Evolutionary conservation across 176 grass and related monocot genomes (phyloP).

Genomic region (Musa acuminata): DNA sequence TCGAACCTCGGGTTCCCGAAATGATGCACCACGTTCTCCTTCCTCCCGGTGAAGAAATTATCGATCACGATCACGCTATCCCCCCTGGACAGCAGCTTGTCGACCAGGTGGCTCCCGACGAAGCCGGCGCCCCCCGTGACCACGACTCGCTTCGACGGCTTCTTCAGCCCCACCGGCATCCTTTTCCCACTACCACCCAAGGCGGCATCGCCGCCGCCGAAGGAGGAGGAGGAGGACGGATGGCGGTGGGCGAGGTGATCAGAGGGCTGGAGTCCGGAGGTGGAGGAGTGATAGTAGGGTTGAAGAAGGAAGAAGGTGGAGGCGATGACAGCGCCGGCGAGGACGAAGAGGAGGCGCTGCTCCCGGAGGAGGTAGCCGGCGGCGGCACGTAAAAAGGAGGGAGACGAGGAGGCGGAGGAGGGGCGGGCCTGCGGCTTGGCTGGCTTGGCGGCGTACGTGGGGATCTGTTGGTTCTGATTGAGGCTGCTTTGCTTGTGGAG

Average conservation of each 20-base stretch:
- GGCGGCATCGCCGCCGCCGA: constrained; percentile 5
- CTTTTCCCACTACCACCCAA: constrained; percentile 21
- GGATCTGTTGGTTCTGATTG: constrained; percentile 25
- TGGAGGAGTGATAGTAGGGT: background rate
- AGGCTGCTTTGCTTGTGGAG: constrained; percentile 51
- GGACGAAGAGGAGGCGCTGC: constrained; percentile 22
- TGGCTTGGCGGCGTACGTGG: constrained; percentile 1
- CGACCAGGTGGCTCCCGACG: constrained; percentile 84
- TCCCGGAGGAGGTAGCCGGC: constrained; percentile 15
- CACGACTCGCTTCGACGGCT: constrained; percentile 51
- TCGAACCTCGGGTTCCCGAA: constrained; percentile 73
- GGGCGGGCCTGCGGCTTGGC: constrained; percentile 4
- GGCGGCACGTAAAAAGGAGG: background rate
- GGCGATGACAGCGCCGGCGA: constrained; percentile 19
- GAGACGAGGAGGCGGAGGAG: background rate
- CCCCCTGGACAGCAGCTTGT: constrained; percentile 61
- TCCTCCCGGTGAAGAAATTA: constrained; percentile 95
- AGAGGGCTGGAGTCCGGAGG: constrained; percentile 18
- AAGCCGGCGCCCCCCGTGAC: constrained; percentile 81
- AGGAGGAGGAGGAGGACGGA: background rate
- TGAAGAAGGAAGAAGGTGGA: constrained; percentile 17
- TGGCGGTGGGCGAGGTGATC: constrained; percentile 26
- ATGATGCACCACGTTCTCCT: constrained; percentile 81
- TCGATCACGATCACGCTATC: constrained; percentile 95
- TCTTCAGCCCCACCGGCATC: constrained; percentile 56